These are phyloP conservation scores for Eimeria necatrix DNA, from an alignment of 169 alveolate genomes.

Conservation along the genomic window DNA sequence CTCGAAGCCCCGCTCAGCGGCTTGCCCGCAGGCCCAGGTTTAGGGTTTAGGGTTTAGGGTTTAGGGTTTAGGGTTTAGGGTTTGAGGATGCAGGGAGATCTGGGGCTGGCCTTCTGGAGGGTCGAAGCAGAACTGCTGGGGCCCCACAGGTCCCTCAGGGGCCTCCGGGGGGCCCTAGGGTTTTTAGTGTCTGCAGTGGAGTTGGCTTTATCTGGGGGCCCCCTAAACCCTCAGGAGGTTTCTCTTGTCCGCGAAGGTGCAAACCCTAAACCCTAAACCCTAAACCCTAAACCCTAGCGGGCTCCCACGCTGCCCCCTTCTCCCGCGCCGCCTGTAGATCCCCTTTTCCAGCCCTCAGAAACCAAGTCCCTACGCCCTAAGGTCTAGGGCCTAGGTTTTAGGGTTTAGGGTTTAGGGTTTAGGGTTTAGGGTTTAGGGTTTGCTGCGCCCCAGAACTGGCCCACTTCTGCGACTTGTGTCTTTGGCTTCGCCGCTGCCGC, in stretches of 20 bases:
- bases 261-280: too few species aligned
- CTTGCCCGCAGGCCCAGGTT: too few species aligned
- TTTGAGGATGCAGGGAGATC: neutral
- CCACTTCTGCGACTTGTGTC: conserved; percentile 15
- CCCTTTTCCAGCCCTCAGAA: too few species aligned
- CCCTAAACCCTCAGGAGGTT: neutral
- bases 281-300: neutral
- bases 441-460: neutral
- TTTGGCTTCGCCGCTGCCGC: conserved; percentile 48
- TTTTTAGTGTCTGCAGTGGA: neutral
- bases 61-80: neutral
- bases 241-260: neutral
- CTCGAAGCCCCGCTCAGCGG: too few species aligned
- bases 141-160: neutral
- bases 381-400: too few species aligned
- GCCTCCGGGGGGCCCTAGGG: neutral
- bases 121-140: conserved; percentile 1
- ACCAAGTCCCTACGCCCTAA: too few species aligned
- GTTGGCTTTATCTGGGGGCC: neutral
- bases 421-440: neutral
- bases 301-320: neutral
- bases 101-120: conserved; percentile 1
- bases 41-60: too few species aligned
- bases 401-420: neutral
- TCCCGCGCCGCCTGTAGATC: too few species aligned